Percentiles rank a stretch among this genome's conserved stretches.
Conservation (phyloP, 202 grass and related monocot genomes). For the Eragrostis tef region DNA sequence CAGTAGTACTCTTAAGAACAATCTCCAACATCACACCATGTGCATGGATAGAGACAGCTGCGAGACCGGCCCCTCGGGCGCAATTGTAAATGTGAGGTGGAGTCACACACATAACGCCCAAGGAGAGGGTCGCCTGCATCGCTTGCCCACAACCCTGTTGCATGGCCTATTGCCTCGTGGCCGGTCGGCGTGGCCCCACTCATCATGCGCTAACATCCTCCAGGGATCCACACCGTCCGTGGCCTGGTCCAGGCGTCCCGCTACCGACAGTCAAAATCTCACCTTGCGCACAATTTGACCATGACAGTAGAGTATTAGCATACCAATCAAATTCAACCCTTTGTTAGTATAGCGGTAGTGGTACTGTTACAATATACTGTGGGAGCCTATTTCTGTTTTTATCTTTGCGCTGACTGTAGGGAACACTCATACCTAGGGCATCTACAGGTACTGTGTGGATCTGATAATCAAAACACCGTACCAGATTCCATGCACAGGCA, state of each 20-base stretch:
- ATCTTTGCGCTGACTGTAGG: conserved; percentile 36
- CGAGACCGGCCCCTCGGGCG: background rate
- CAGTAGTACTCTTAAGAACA: conserved; percentile 37
- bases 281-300: conserved; percentile 39
- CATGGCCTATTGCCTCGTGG: conserved; percentile 19
- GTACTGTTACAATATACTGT: background rate
- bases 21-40: conserved; percentile 50
- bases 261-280: conserved; percentile 62
- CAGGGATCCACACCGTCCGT: conserved; percentile 40
- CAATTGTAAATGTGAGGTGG: conserved; percentile 21
- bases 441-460: conserved; percentile 25
- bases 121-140: conserved; percentile 54
- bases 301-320: conserved; percentile 8
- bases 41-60: conserved; percentile 58
- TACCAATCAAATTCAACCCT: background rate
- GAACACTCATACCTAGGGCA: conserved; percentile 50
- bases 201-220: conserved; percentile 25
- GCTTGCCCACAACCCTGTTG: conserved; percentile 29
- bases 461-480: conserved; percentile 49
- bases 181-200: conserved; percentile 29
- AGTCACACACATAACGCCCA: conserved; percentile 54
- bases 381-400: conserved; percentile 13
- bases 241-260: conserved; percentile 32
- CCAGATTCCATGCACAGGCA: conserved; percentile 54
- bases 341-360: background rate